These are phyloP conservation scores for Eleusine coracana DNA, from an alignment of 176 grass and related monocot species.

Conservation along the genomic window DNA sequence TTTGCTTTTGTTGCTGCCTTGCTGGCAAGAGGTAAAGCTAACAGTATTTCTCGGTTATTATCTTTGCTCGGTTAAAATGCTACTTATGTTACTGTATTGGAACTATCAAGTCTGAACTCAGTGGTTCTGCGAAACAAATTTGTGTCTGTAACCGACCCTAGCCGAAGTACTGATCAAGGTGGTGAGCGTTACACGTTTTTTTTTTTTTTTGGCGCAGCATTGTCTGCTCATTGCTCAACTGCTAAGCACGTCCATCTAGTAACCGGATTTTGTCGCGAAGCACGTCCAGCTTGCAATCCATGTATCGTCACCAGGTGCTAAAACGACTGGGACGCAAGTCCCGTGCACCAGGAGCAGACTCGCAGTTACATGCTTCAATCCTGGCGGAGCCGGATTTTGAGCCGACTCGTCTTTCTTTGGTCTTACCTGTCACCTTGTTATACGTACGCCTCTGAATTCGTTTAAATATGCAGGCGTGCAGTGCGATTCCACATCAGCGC, in stretches of 20 bases:
- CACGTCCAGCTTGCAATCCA: too few relatives aligned
- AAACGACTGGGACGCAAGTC: too few relatives aligned
- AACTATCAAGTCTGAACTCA: too few relatives aligned
- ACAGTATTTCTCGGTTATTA: not conserved
- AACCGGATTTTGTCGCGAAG: not conserved
- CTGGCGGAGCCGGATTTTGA: not conserved
- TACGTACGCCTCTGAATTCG: not conserved
- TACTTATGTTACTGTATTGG: not conserved
- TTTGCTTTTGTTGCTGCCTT: slow-evolving; percentile 3
- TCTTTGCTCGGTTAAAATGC: not conserved
- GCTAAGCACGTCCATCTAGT: not conserved
- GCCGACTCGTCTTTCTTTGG: not conserved
- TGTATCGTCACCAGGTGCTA: too few relatives aligned
- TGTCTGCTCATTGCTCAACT: not conserved
- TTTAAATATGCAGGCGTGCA: not conserved
- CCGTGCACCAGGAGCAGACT: too few relatives aligned
- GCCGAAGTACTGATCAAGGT: too few relatives aligned
- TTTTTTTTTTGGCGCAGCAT: too few relatives aligned
- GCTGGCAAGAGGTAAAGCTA: not conserved
- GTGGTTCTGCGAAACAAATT: too few relatives aligned
- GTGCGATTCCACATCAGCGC: slow-evolving; percentile 48
- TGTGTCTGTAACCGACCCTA: too few relatives aligned
- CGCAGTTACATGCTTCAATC: too few relatives aligned
- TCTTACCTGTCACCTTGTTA: not conserved
- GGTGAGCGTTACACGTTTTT: not conserved